Conservation (phyloP, 129 eudicot species). For the Dittrichia graveolens region DNA sequence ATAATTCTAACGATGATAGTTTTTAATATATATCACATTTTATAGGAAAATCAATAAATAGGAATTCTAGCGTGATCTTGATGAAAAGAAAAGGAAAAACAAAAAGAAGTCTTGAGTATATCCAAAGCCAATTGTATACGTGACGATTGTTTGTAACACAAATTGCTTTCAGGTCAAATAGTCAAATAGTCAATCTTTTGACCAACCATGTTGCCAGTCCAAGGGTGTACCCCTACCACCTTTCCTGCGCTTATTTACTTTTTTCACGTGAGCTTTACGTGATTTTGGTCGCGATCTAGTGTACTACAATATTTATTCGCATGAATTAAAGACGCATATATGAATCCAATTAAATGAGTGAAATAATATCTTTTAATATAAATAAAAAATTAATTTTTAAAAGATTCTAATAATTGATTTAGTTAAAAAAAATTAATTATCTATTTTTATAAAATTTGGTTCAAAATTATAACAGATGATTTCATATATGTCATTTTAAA, state of each 20-base stretch:
- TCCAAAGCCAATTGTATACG: conserved; percentile 17
- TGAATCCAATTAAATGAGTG: conserved; percentile 12
- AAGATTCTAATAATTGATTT: too few species aligned
- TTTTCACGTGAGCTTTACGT: conserved; percentile 37
- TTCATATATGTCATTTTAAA: too few species aligned
- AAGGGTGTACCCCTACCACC: conserved; percentile 36
- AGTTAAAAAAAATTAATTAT: too few species aligned
- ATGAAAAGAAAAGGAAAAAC: neutral
- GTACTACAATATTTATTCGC: conserved; percentile 30
- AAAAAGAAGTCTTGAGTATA: neutral
- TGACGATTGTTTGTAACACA: conserved; percentile 23
- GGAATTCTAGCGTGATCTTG: neutral
- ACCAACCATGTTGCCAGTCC: conserved; percentile 23
- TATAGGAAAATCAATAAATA: too few species aligned
- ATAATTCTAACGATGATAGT: too few species aligned
- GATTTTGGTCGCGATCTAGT: conserved; percentile 11
- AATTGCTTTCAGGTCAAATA: conserved; percentile 28
- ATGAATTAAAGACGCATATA: conserved; percentile 1
- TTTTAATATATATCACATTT: too few species aligned
- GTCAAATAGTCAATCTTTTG: conserved; percentile 39
- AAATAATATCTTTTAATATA: neutral
- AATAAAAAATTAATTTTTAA: too few species aligned
- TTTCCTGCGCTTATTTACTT: conserved; percentile 31
- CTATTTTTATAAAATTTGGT: too few species aligned
- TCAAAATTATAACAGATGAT: too few species aligned